Base-by-base conservation (phyloP, 2,329 filamentous ascomycete species). In the Bipolaris bicolor region DNA sequence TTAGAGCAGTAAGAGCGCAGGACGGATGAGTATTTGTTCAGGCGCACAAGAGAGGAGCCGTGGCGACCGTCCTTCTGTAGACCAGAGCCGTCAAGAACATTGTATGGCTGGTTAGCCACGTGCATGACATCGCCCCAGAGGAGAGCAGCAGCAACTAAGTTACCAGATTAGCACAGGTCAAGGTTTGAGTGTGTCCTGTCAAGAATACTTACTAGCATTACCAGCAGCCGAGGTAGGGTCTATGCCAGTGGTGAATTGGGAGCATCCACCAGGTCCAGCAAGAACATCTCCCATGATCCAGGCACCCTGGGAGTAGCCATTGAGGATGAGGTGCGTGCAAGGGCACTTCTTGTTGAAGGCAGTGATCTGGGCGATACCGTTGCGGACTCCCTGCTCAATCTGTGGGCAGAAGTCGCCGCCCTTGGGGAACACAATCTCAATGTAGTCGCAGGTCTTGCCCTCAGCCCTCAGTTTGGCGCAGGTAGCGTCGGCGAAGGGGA, bases 1-100 rank as follows among this genome's bases (percentile, higher is more conserved):
- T 80, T 76, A 63, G 88, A 84, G 68, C 86, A 88, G 78, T 88
- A 88, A 10, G 84, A 84, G 74, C 86, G 78, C 60, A 88, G 83
- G 63, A 83, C 83, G 7, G 69, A 64, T 18, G 82, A 79, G 60
- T 63, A 67, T 51, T 57, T 57, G 53, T 67, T 67, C 13, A 68
- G 55, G 58, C 54, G 59, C 48, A 52, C 57, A 49, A 68, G 63
- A 46, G 57, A 60, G 46, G 31, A 47, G 46, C 50, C 57, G 44
- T 33, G 9, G 57, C 65, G 65, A 56, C 60, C 60, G 34, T 24
- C 20, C 40, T 56, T 57, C 57, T 66, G 60, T 49, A 57, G 53
- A 57, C 46, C 37, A 55, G 65, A 49, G 53, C 63, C 65, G 55
- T 59, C 54, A 44, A 62, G 57, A 58, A 65, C 64, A 57, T 68